phyloP scores from a whole-genome alignment of 257 asterid genomes.

The Fraxinus quadrangulata region DNA sequence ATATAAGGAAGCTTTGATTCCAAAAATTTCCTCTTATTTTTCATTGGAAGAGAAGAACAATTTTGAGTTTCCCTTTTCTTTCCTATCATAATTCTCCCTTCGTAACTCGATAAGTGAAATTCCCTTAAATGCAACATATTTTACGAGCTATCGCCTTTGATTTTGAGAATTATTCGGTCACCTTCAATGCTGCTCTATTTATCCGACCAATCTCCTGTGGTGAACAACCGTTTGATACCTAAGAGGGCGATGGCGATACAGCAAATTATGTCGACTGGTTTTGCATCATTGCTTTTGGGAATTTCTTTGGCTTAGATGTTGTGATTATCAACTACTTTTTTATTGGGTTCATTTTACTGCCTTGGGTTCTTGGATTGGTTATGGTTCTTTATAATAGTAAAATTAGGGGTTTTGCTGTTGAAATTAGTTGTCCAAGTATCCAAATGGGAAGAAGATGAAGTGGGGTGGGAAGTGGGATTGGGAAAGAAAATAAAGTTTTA shows the following conservation, averaged over 20 bases:
- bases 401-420: no score
- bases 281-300: constrained; percentile 76
- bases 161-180: constrained; percentile 36
- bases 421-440: no score
- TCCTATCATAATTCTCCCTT: background rate
- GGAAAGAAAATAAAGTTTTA: no score
- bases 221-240: constrained; percentile 9
- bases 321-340: constrained; percentile 90
- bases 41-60: no score
- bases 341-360: constrained; percentile 89
- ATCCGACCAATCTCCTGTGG: constrained; percentile 24
- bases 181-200: constrained; percentile 36
- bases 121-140: constrained; percentile 33
- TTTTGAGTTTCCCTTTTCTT: background rate
- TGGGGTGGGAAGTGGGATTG: no score
- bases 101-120: background rate
- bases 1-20: background rate
- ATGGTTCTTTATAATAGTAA: constrained; percentile 42
- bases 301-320: constrained; percentile 72
- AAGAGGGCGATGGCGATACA: constrained; percentile 35
- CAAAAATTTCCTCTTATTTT: background rate
- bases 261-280: constrained; percentile 75
- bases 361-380: constrained; percentile 92
- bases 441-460: no score
- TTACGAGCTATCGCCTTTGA: constrained; percentile 43